A percentile compares a stretch with the other conserved stretches of the same genome.
Conservation (phyloP, 257 asterid genomes). For the Plectranthus barbatus region DNA sequence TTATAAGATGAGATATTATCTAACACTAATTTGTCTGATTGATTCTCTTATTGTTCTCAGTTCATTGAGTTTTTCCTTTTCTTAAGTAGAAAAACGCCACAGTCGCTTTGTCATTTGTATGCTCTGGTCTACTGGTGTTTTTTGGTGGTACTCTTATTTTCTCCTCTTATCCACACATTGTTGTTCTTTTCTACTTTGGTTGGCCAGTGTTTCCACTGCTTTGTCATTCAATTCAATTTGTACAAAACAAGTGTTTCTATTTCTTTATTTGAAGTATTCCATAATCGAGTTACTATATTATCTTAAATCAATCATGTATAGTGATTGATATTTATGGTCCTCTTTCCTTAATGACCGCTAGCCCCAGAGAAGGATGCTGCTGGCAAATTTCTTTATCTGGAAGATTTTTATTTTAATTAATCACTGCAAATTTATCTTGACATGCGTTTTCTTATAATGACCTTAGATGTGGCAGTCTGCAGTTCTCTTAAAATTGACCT, state of each 20-base stretch:
- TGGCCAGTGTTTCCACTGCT: neutral
- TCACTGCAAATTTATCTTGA: neutral
- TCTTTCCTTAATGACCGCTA: neutral
- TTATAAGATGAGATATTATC: neutral
- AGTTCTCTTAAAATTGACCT: neutral
- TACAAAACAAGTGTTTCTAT: neutral
- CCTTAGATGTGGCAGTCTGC: neutral
- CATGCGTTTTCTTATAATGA: neutral
- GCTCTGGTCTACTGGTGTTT: neutral
- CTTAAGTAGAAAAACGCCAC: slow-evolving; percentile 1
- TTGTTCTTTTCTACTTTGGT: neutral
- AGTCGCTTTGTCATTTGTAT: neutral
- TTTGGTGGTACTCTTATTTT: neutral
- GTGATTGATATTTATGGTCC: neutral
- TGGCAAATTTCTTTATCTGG: neutral
- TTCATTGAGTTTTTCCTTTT: neutral
- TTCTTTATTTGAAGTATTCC: neutral
- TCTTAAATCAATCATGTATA: neutral
- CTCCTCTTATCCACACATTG: neutral
- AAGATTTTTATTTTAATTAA: neutral
- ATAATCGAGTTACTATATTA: neutral
- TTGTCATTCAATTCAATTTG: neutral
- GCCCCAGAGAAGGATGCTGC: neutral
- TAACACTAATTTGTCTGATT: slow-evolving; percentile 5
- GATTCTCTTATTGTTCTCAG: neutral